Evolutionary conservation across 2,329 filamentous ascomycete genomes (phyloP).

Genomic region (Ophiocordyceps camponoti-saundersi): DNA sequence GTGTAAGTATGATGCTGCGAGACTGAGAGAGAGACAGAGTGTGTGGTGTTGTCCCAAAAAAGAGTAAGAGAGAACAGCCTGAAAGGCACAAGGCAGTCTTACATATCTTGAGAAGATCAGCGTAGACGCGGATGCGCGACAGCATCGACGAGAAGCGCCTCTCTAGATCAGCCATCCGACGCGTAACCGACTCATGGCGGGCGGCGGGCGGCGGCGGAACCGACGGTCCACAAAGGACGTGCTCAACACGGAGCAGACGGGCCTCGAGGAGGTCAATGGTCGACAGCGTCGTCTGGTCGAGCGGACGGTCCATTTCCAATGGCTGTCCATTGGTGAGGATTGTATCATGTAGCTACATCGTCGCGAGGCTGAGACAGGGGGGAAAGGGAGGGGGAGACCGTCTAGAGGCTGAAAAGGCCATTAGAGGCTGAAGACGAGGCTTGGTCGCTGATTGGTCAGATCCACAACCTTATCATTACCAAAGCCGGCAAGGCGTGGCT

Average conservation of each 20-base stretch:
- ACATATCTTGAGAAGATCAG: conserved; percentile 44
- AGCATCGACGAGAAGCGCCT: conserved; percentile 32
- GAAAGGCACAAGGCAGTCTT: conserved; percentile 11
- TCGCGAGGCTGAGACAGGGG: neutral
- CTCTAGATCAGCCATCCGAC: conserved; percentile 33
- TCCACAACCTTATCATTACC: neutral
- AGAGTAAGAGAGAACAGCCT: too few species aligned
- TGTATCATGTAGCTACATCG: neutral
- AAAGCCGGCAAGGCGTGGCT: neutral
- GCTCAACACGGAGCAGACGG: conserved; percentile 42
- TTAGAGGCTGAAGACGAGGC: neutral
- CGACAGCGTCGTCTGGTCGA: conserved; percentile 35
- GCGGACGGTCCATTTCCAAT: conserved; percentile 15
- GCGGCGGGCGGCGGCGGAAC: conserved; percentile 11
- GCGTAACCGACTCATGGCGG: conserved; percentile 22
- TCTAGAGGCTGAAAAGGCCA: too few species aligned
- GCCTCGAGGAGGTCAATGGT: conserved; percentile 40
- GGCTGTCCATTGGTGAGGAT: neutral
- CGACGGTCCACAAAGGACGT: conserved; percentile 34
- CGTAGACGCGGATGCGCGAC: conserved; percentile 36
- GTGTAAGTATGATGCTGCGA: neutral
- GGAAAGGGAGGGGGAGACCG: neutral
- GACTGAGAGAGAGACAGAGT: neutral
- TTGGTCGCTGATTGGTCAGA: neutral
- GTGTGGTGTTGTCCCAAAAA: too few species aligned